Conservation (phyloP, 176 grass and related monocot species). For the Oryza meyeriana region DNA sequence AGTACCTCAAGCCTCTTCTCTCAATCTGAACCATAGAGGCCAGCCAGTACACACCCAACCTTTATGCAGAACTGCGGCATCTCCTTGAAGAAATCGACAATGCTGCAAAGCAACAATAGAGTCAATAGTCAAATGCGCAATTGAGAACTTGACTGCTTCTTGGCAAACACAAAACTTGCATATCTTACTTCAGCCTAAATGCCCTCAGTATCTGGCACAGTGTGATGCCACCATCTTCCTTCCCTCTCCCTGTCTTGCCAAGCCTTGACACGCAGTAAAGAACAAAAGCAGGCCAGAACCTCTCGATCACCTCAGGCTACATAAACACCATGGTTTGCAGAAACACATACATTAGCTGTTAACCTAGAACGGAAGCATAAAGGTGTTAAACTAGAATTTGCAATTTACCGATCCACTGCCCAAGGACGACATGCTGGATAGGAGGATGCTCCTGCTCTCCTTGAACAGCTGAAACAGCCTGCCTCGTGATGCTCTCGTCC, state of each 20-base stretch:
- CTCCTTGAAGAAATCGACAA: conserved; percentile 90
- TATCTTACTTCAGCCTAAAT: conserved; percentile 68
- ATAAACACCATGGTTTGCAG: conserved; percentile 12
- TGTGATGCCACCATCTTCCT: conserved; percentile 54
- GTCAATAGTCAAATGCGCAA: conserved; percentile 12
- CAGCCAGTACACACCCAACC: conserved; percentile 56
- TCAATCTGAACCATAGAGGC: conserved; percentile 88
- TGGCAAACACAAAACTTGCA: not conserved
- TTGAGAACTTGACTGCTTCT: not conserved
- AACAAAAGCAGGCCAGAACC: conserved; percentile 77
- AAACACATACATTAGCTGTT: conserved; percentile 9
- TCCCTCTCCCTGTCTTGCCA: conserved; percentile 39
- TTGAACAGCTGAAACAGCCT: conserved; percentile 70
- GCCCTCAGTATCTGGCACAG: conserved; percentile 82
- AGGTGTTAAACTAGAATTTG: not conserved
- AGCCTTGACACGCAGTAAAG: conserved; percentile 85
- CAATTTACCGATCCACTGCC: conserved; percentile 68
- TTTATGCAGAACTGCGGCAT: conserved; percentile 96
- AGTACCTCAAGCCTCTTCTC: conserved; percentile 92
- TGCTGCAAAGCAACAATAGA: conserved; percentile 48
- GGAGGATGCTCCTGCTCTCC: conserved; percentile 59
- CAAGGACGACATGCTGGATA: conserved; percentile 71
- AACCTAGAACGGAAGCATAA: not conserved
- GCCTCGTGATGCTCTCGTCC: conserved; percentile 55
- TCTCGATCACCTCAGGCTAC: conserved; percentile 84